A percentile compares a stretch with the other conserved stretches of the same genome.
Conservation (phyloP, 2,329 filamentous ascomycete genomes). For the Fusarium newnesense region DNA sequence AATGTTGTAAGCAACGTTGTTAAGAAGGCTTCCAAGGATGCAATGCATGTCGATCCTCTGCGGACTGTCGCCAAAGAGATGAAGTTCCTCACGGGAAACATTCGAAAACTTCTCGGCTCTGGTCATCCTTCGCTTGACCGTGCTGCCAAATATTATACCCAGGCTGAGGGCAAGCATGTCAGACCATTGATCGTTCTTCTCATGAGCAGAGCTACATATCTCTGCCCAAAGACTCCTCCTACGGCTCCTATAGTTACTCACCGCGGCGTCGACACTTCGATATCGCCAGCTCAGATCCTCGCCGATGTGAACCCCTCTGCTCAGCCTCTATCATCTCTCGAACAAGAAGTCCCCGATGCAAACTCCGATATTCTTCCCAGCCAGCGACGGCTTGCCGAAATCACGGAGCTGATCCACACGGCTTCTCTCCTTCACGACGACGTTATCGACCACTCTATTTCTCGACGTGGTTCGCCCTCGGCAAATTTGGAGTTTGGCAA, state of each 20-base stretch:
- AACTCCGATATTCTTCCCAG: slow-evolving; percentile 85
- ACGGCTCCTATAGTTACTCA: slow-evolving; percentile 54
- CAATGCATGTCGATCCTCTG: slow-evolving; percentile 85
- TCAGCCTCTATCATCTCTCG: slow-evolving; percentile 52
- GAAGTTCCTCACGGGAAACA: slow-evolving; percentile 94
- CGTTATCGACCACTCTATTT: slow-evolving; percentile 92
- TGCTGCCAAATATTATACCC: slow-evolving; percentile 97
- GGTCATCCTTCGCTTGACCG: slow-evolving; percentile 95
- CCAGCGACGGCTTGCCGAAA: slow-evolving; percentile 91
- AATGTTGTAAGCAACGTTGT: slow-evolving; percentile 77
- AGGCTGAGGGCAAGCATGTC: slow-evolving; percentile 96
- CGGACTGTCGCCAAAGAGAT: slow-evolving; percentile 94
- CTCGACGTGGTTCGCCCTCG: slow-evolving; percentile 83
- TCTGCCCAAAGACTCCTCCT: slow-evolving; percentile 69
- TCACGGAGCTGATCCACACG: slow-evolving; percentile 97
- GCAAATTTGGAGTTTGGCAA: slow-evolving; percentile 97
- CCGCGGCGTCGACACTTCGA: slow-evolving; percentile 61
- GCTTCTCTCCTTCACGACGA: slow-evolving; percentile 97
- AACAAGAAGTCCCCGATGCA: slow-evolving; percentile 50
- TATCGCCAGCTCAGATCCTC: slow-evolving; percentile 69
- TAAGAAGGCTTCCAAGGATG: slow-evolving; percentile 68
- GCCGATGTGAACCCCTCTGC: slow-evolving; percentile 83
- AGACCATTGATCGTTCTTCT: slow-evolving; percentile 93
- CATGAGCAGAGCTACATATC: slow-evolving; percentile 93
- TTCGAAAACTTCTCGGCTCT: slow-evolving; percentile 90